phyloP scores from a whole-genome alignment of 1,284 basidiomycete species.

The Veloboletus limbatus region DNA sequence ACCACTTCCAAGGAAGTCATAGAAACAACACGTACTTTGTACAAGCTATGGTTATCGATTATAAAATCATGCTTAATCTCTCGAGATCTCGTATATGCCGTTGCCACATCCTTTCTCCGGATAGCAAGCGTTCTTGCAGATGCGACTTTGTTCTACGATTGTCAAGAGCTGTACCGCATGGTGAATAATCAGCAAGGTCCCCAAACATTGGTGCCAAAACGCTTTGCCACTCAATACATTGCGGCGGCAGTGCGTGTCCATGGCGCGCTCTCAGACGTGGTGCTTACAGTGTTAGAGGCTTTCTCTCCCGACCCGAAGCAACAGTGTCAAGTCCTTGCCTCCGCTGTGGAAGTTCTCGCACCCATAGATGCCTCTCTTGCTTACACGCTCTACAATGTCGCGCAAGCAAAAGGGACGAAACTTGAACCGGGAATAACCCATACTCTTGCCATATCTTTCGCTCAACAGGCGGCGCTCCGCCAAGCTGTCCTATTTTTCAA shows the following conservation, averaged over 20 bases:
- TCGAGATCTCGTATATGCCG: slow-evolving; percentile 28
- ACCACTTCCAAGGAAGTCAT: slow-evolving; percentile 20
- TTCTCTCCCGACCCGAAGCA: slow-evolving; percentile 12
- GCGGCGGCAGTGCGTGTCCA: slow-evolving; percentile 22
- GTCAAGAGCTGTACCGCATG: slow-evolving; percentile 20
- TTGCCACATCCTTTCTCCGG: slow-evolving; percentile 47
- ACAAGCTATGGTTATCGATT: slow-evolving; percentile 39
- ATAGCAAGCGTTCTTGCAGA: slow-evolving; percentile 42
- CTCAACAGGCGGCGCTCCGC: slow-evolving; percentile 12
- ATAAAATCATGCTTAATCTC: slow-evolving; percentile 26
- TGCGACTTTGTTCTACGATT: slow-evolving; percentile 34
- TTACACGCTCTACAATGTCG: slow-evolving; percentile 11
- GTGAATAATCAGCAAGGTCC: slow-evolving; percentile 5
- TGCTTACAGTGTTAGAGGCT: slow-evolving; percentile 12
- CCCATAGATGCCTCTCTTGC: slow-evolving; percentile 24
- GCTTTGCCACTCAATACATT: slow-evolving; percentile 25
- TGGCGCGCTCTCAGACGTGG: slow-evolving; percentile 10
- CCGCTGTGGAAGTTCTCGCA: slow-evolving; percentile 19
- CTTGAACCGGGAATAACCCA: slow-evolving; percentile 3
- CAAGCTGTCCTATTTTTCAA: slow-evolving; percentile 17
- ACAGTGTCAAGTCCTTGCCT: slow-evolving; percentile 14
- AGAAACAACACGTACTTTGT: slow-evolving; percentile 37
- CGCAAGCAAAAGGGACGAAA: slow-evolving; percentile 2
- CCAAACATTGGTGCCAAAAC: slow-evolving; percentile 6
- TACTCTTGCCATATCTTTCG: slow-evolving; percentile 21